These are phyloP conservation scores for Dactylellina drechsleri DNA, from an alignment of 2,329 filamentous ascomycete species.

Conservation along the genomic window DNA sequence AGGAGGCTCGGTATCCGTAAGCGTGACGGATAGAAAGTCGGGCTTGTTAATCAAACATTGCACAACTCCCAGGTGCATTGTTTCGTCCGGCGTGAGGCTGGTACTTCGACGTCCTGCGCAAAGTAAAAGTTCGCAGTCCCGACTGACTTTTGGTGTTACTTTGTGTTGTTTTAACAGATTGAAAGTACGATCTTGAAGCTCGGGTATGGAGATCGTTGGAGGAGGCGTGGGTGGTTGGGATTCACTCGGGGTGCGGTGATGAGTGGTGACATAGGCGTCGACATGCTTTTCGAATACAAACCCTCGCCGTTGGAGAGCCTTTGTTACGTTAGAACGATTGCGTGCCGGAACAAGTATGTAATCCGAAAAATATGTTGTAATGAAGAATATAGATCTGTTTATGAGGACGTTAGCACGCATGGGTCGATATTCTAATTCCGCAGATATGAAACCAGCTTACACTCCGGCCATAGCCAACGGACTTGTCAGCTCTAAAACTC, in stretches of 20 bases:
- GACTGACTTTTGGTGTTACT: conserved; percentile 75
- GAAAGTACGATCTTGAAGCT: conserved; percentile 86
- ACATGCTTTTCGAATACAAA: conserved; percentile 81
- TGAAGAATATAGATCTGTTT: conserved; percentile 87
- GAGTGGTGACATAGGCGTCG: conserved; percentile 74
- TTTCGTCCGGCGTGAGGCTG: conserved; percentile 69
- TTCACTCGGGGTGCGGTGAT: conserved; percentile 62
- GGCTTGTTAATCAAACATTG: conserved; percentile 67
- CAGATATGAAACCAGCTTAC: conserved; percentile 63
- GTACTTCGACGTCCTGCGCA: conserved; percentile 57
- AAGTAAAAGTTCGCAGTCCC: conserved; percentile 55
- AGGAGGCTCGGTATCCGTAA: conserved; percentile 77
- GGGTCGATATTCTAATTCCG: not conserved
- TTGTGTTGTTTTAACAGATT: conserved; percentile 79
- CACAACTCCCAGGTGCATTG: conserved; percentile 72
- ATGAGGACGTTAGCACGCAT: conserved; percentile 54
- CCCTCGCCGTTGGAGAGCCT: conserved; percentile 78
- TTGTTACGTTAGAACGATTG: conserved; percentile 77
- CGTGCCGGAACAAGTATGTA: conserved; percentile 90
- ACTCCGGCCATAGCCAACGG: conserved; percentile 91
- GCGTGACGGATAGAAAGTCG: conserved; percentile 77
- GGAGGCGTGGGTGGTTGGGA: conserved; percentile 71
- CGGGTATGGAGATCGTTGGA: conserved; percentile 78
- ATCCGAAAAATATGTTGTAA: conserved; percentile 97
- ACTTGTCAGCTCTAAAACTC: conserved; percentile 89